A percentile compares a stretch with the other conserved stretches of the same genome.
phyloP scores from a whole-genome alignment of 2,329 filamentous ascomycete species.

The Pseudogymnoascus sp. region DNA sequence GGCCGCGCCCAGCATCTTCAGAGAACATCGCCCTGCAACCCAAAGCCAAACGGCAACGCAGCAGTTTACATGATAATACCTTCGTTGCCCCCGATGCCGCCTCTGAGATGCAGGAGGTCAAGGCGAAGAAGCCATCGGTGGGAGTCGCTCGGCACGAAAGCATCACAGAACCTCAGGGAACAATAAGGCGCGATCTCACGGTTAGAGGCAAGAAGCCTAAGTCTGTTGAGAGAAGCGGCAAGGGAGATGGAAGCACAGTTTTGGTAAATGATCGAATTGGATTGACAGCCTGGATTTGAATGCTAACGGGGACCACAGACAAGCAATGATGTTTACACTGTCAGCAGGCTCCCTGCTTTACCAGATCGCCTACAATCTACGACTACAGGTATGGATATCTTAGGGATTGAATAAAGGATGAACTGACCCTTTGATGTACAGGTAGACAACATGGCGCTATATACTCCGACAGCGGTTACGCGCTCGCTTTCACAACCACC shows the following conservation, averaged over 20 bases:
- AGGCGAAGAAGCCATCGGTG: slow-evolving; percentile 37
- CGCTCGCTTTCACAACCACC: slow-evolving; percentile 69
- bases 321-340: slow-evolving; percentile 74
- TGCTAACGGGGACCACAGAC: slow-evolving; percentile 45
- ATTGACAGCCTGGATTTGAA: slow-evolving; percentile 7
- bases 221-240: slow-evolving; percentile 56
- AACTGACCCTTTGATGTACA: slow-evolving; percentile 28
- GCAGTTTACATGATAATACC: slow-evolving; percentile 49
- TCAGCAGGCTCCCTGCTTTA: slow-evolving; percentile 74
- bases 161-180: slow-evolving; percentile 16
- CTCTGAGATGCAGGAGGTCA: slow-evolving; percentile 50
- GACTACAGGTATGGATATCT: slow-evolving; percentile 47
- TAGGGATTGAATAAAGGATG: background rate
- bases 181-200: slow-evolving; percentile 40
- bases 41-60: slow-evolving; percentile 55
- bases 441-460: slow-evolving; percentile 58
- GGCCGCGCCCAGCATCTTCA: slow-evolving; percentile 49
- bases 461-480: slow-evolving; percentile 60
- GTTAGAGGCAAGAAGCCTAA: slow-evolving; percentile 56
- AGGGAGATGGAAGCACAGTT: slow-evolving; percentile 59
- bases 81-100: slow-evolving; percentile 42
- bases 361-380: slow-evolving; percentile 67
- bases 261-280: slow-evolving; percentile 41
- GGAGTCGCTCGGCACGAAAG: slow-evolving; percentile 31
- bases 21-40: slow-evolving; percentile 48